These are phyloP conservation scores for Lepidium campestre DNA, from an alignment of 441 rosid genomes.

Conservation along the genomic window DNA sequence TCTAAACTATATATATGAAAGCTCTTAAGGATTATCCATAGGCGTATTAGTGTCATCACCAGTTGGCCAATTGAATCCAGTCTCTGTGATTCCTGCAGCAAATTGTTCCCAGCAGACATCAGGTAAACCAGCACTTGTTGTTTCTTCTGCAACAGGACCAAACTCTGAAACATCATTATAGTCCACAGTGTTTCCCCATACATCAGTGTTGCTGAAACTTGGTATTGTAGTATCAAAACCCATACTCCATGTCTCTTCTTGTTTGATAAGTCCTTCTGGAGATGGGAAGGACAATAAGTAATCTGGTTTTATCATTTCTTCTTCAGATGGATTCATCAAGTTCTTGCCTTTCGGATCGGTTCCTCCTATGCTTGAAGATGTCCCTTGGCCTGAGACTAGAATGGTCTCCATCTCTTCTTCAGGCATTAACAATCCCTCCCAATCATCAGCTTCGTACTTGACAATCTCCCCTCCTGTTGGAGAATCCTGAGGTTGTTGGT, in stretches of 20 bases:
- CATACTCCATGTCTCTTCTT: slow-evolving; percentile 62
- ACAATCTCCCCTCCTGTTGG: slow-evolving; percentile 39
- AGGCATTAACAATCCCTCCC: slow-evolving; percentile 32
- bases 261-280: slow-evolving; percentile 36
- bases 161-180: slow-evolving; percentile 44
- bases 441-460: slow-evolving; percentile 42
- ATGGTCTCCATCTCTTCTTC: slow-evolving; percentile 23
- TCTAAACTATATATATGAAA: neutral
- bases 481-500: slow-evolving; percentile 41
- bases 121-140: slow-evolving; percentile 37
- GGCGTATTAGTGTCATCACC: slow-evolving; percentile 20
- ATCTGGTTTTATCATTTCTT: slow-evolving; percentile 36
- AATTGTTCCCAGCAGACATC: slow-evolving; percentile 59
- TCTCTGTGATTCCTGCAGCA: slow-evolving; percentile 42
- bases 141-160: slow-evolving; percentile 27
- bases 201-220: slow-evolving; percentile 37
- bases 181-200: slow-evolving; percentile 43
- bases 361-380: slow-evolving; percentile 26
- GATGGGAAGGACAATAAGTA: slow-evolving; percentile 39
- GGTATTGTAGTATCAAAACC: slow-evolving; percentile 45
- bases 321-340: slow-evolving; percentile 27
- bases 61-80: slow-evolving; percentile 38
- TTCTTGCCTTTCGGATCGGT: slow-evolving; percentile 43
- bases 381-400: slow-evolving; percentile 34
- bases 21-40: slow-evolving; percentile 11